Evolutionary conservation across 139 green algal species (phyloP), one percentile per base, ranked within the genome.

Genomic region (Auxenochlorella pyrenoidosa): DNA sequence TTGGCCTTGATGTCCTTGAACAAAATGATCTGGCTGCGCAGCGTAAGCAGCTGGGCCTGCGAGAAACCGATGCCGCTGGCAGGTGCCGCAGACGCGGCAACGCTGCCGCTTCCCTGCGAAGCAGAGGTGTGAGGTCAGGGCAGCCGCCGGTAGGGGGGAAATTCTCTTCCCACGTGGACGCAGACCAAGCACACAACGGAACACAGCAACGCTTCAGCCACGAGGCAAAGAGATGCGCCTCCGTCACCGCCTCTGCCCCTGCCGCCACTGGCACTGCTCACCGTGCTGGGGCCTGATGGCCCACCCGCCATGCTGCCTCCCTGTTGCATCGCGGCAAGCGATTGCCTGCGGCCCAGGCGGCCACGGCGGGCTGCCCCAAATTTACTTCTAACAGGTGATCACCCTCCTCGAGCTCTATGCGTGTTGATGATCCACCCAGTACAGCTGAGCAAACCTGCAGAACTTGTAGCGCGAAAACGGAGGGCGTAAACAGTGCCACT

Each of bases 11-110:
- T 54, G 22, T 58, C 54, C 36, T 93, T 91, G 75, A 94, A 94
- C 3, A 79, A 87, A 59, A 93, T 22, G 73, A 95, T 94, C 83
- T 95, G 93, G 51, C 88, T 82, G 22, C 87, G 83, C 41, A 95
- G 90, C 44, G 88, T 59, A 10, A 60, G 51, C 36, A 93, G 87
- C 86, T 95, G 93, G 13, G 70, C 43, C 1, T 54, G 71, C 3
- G 92, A 93, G 88, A 95, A 94, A 36, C 88, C 88, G 4, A 84
- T 30, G 59, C 87, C 73, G 58, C 26, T 80, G 41, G 80, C 80
- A 19, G 82, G 44, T 18, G 72, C 54, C 28, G 79, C 79, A 34
- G 73, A 44, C 59, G 59, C 26, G 4, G 63, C 30, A 26, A n/a
- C 12, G 63, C 63, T 10, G 63, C 28, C 26, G 63, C 24, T 22